A percentile compares a stretch with the other conserved stretches of the same genome.
Conservation (phyloP, 495 filamentous ascomycete genomes). For the Rhizodiscina lignyota region DNA sequence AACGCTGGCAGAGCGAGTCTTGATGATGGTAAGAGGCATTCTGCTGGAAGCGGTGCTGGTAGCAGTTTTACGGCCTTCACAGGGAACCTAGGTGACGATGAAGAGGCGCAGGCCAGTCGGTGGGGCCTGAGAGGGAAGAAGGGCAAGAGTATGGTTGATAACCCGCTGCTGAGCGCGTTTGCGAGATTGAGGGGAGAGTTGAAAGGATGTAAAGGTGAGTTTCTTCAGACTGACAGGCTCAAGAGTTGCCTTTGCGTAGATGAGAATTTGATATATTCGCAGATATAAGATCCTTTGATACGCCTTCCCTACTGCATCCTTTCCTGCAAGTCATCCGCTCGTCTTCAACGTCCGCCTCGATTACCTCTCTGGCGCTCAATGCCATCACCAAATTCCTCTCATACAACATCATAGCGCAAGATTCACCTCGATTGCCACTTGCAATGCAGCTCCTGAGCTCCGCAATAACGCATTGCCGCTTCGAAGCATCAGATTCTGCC, state of each 20-base stretch:
- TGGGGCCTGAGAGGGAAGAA: constrained; percentile 95
- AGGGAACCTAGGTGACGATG: constrained; percentile 13
- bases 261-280: constrained; percentile 3
- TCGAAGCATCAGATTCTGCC: constrained; percentile 87
- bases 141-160: constrained; percentile 96
- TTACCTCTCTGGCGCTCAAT: constrained; percentile 83
- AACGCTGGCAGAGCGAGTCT: too few species aligned
- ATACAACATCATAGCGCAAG: constrained; percentile 72
- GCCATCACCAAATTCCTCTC: constrained; percentile 96
- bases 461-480: constrained; percentile 93
- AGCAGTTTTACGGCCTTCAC: constrained; percentile 5
- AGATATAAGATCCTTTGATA: constrained; percentile 85
- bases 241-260: too few species aligned
- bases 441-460: constrained; percentile 92
- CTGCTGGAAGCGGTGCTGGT: too few species aligned
- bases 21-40: constrained; percentile 13
- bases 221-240: background rate
- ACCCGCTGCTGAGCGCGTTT: constrained; percentile 91
- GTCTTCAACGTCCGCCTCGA: constrained; percentile 87
- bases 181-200: constrained; percentile 77
- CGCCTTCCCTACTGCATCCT: constrained; percentile 75
- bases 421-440: constrained; percentile 68
- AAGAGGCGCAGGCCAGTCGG: constrained; percentile 37
- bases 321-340: constrained; percentile 96
- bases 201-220: constrained; percentile 64